phyloP scores from a whole-genome alignment of 805 yeast species.

The Yarrowia porcina region DNA sequence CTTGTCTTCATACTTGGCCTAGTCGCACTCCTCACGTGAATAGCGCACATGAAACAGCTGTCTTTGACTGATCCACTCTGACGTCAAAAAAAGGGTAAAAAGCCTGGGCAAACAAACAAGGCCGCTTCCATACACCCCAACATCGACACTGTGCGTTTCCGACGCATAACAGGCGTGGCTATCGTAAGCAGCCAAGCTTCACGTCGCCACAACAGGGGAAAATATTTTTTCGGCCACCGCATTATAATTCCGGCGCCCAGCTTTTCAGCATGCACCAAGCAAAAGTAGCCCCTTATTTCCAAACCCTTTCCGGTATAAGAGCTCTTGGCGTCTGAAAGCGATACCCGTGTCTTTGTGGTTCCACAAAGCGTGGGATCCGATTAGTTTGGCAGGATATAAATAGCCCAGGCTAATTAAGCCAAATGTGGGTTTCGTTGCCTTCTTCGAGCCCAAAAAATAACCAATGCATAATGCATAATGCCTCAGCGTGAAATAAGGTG shows the following conservation, averaged over 20 bases:
- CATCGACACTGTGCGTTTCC: neutral
- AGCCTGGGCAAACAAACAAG: no score
- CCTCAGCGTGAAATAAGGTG: neutral
- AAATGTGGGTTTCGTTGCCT: neutral
- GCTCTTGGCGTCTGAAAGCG: no score
- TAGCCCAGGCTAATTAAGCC: neutral
- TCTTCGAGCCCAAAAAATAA: neutral
- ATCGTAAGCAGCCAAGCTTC: slow-evolving; percentile 13
- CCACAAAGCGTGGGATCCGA: no score
- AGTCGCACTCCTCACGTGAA: neutral
- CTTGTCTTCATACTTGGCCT: no score
- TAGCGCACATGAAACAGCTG: neutral
- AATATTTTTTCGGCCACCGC: neutral
- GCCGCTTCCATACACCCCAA: neutral
- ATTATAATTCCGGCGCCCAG: neutral
- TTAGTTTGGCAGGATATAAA: neutral
- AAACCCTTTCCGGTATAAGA: no score
- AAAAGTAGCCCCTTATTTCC: neutral
- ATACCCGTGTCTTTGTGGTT: no score
- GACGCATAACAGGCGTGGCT: slow-evolving; percentile 11
- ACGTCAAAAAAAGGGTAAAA: no score
- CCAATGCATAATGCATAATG: slow-evolving; percentile 3
- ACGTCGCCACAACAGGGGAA: no score
- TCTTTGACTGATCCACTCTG: neutral
- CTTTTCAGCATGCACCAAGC: no score